Evolutionary conservation across 257 asterid species (phyloP), one percentile per base, ranked within the genome.

Genomic region (Handroanthus guayacan): DNA sequence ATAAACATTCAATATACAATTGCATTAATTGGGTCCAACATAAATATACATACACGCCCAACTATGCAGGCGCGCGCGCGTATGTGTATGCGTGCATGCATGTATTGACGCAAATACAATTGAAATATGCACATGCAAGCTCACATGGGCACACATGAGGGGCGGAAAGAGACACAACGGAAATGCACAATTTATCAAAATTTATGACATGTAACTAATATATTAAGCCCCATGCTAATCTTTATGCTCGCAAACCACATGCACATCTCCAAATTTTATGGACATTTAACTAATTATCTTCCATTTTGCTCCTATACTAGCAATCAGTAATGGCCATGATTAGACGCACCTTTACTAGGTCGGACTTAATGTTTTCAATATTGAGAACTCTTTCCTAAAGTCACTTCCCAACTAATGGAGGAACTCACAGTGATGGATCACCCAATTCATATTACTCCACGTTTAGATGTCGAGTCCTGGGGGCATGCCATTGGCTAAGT

Each of bases 211-310:
- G 1, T 47, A 9, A 47, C 52, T 41, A 13, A 47, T 25, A 47
- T 47, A 47, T 47, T 6, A 11, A 47, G 3, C 10, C 47, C 57
- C 20, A 51, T 51, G 20, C 57, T 14, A 9, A 57, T 20, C 38
- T 57, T 57, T 57, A 5, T 9, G 37, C n/a, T 57, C 45, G 9
- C 38, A 6, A 3, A 55, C 6, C 63, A 58, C 60, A 61, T 48
- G 39, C 5, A 62, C 1, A 50, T 45, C 18, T 41, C 51, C 57
- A 37, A 37, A 9, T 50, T 17, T 38, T 64, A 4, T 8, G 61
- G 25, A 64, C 73, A 75, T 12, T 58, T 76, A 76, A 76, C 80
- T 76, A 67, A 76, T 63, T 25, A 25, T 51, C 1, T 66, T 66
- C 57, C 48, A 38, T 41, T 56, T 9, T 55, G 43, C 76, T 71